Conservation (phyloP, 768 basidiomycete species). For the Tephrocybe sp. region DNA sequence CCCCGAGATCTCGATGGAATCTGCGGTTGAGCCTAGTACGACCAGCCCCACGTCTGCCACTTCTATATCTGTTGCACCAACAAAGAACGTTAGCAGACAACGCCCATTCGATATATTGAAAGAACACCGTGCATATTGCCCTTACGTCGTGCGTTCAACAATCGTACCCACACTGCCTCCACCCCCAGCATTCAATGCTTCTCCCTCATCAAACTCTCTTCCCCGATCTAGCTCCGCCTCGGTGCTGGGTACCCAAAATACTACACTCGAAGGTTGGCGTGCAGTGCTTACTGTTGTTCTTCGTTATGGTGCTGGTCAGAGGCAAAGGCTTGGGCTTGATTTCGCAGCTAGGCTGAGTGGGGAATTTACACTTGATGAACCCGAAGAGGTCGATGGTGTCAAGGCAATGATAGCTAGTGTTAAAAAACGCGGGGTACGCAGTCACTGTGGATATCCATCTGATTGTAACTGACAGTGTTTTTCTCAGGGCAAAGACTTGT, state of each 20-base stretch:
- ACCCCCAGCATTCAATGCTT: slow-evolving; percentile 20
- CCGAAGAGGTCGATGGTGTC: slow-evolving; percentile 50
- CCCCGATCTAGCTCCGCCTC: slow-evolving; percentile 24
- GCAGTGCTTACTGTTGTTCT: slow-evolving; percentile 71
- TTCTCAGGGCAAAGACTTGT: slow-evolving; percentile 63
- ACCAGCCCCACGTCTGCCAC: slow-evolving; percentile 15
- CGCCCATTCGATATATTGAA: slow-evolving; percentile 73
- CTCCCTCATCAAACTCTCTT: slow-evolving; percentile 18
- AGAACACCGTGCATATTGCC: slow-evolving; percentile 85
- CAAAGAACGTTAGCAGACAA: slow-evolving; percentile 31
- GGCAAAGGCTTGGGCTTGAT: slow-evolving; percentile 39
- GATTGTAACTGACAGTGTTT: slow-evolving; percentile 8
- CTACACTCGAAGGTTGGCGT: slow-evolving; percentile 72
- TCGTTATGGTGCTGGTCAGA: slow-evolving; percentile 64
- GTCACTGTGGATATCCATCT: not conserved
- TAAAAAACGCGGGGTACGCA: slow-evolving; percentile 68
- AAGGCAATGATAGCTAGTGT: slow-evolving; percentile 78
- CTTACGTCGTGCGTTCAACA: slow-evolving; percentile 77
- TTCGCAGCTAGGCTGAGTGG: slow-evolving; percentile 16
- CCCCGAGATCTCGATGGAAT: slow-evolving; percentile 1
- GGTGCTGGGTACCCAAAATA: slow-evolving; percentile 27
- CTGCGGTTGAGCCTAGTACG: slow-evolving; percentile 9
- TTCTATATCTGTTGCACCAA: slow-evolving; percentile 17
- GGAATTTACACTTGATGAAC: slow-evolving; percentile 18
- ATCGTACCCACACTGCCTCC: slow-evolving; percentile 56